Evolutionary conservation across 108 stramenopile species (phyloP), one percentile per base, ranked within the genome.

Genomic region (Cyclotella cryptica): DNA sequence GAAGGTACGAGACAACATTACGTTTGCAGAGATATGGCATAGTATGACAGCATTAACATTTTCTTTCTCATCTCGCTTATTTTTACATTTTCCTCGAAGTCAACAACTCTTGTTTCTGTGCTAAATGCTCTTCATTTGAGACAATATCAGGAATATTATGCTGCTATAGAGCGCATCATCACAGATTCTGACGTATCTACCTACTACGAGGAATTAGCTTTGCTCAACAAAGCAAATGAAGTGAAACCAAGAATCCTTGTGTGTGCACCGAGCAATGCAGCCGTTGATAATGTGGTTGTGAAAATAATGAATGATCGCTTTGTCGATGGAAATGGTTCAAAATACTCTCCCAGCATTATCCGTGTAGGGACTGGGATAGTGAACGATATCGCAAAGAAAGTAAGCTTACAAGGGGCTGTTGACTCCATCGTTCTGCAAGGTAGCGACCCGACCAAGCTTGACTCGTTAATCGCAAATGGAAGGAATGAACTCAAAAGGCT

Each of bases 211-310:
- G 57, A 76, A 49, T 46, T 86, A n/a, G 86, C 79, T 6, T 41
- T 77, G 35, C 65, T 81, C 4, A 77, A 79, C 53, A 71, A 69
- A 66, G 87, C 87, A 43, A 76, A 60, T 4, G 72, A 83, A 72
- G 69, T 74, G 26, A 86, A 84, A 49, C 88, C 88, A n/a, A 61
- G 88, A 42, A 71, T 88, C 27, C 85, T 98, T 40, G 93, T 98
- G 9, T 84, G 81, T 52, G 95, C 96, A 15, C 97, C 96, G 3
- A 89, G 88, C 12, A 98, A 98, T 82, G 92, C 91, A 10, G 97
- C 96, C 0, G 93, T 96, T 49, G 97, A 97, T 61, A 95, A 96
- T 46, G 88, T 98, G 3, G 75, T 96, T 13, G 41, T 86, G n/a
- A 91, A 93, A 47, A 79, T 98, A 49, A 71, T 94, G 69, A 59